Evolutionary conservation across 164 flowering plant genomes (phyloP), one percentile per base, ranked within the genome.

Genomic region (Umbellularia californica): DNA sequence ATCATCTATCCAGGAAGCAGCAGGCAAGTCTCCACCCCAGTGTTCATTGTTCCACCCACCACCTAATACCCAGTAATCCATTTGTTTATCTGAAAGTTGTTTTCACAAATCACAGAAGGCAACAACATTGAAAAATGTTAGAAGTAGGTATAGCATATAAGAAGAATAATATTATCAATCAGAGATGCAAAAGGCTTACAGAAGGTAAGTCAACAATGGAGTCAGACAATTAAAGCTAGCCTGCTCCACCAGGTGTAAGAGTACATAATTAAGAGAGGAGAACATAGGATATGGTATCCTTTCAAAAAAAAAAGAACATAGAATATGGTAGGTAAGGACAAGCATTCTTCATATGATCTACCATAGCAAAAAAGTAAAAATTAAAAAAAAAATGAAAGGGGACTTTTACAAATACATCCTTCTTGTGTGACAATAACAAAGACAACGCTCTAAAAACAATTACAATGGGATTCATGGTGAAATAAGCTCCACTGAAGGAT

Each of bases 41-140:
- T 88, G 84, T 65, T 90, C 94, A 85, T 95, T 90, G 83, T 90
- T 95, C 99, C 99, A 95, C 74, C 99, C 97, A 81, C 97, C 97
- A 77, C 99, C 99, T 85, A 93, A 82, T 68, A 95, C 70, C 99
- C 99, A 95, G 52, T 82, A 76, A 73, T 92, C 96, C 69, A 81
- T 74, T 71, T 81, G 78, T 79, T 81, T 72, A 78, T 78, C 98
- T 94, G 77, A 69, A 70, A 58, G 65, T 41, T 50, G 33, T 70
- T 28, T 15, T 20, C 58, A 30, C 22, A 52, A 15, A 24, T n/a
- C 30, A 41, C 24, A 64, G 25, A 65, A 65, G 15, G 30, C 12
- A 68, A 65, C 25, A 14, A 64, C 22, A 20, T 65, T 13, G 70
- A 65, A 47, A 17, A 3, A 50, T 12, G 51, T 25, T 50, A 72